Evolutionary conservation across 2,329 filamentous ascomycete species (phyloP).

Genomic region (Trichoderma simmonsii): DNA sequence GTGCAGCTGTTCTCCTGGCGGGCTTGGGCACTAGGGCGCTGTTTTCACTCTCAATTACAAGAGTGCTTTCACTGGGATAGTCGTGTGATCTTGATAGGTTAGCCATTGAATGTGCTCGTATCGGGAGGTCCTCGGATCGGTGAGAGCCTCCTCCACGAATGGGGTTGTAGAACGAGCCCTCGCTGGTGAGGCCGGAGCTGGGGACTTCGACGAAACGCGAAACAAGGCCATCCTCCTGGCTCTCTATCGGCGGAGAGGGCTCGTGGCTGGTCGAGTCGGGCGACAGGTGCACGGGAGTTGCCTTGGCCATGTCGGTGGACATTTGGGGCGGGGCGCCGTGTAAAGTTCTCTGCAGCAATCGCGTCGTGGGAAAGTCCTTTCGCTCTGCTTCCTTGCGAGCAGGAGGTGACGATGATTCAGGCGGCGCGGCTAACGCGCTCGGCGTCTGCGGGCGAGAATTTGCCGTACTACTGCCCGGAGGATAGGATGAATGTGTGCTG

Average conservation of each 20-base stretch:
- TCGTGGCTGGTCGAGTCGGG: constrained; percentile 30
- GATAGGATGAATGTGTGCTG: constrained; percentile 47
- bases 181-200: constrained; percentile 47
- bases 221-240: constrained; percentile 49
- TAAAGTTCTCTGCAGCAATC: constrained; percentile 62
- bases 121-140: constrained; percentile 33
- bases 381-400: constrained; percentile 40
- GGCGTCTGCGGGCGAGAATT: constrained; percentile 38
- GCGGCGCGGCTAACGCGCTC: constrained; percentile 24
- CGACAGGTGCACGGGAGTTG: constrained; percentile 38
- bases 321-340: constrained; percentile 62
- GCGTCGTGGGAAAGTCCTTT: constrained; percentile 65
- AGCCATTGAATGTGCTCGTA: constrained; percentile 43
- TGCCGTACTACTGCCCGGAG: constrained; percentile 33
- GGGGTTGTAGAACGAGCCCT: constrained; percentile 51
- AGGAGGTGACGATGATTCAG: constrained; percentile 27
- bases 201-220: constrained; percentile 58
- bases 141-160: constrained; percentile 27
- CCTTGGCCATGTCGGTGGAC: constrained; percentile 52
- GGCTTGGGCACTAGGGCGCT: constrained; percentile 48
- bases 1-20: constrained; percentile 39
- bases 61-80: constrained; percentile 23
- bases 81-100: constrained; percentile 32
- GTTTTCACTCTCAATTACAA: constrained; percentile 35
- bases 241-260: constrained; percentile 27